Conservation (phyloP, 202 grass and related monocot genomes). For the Elaeis oleifera region DNA sequence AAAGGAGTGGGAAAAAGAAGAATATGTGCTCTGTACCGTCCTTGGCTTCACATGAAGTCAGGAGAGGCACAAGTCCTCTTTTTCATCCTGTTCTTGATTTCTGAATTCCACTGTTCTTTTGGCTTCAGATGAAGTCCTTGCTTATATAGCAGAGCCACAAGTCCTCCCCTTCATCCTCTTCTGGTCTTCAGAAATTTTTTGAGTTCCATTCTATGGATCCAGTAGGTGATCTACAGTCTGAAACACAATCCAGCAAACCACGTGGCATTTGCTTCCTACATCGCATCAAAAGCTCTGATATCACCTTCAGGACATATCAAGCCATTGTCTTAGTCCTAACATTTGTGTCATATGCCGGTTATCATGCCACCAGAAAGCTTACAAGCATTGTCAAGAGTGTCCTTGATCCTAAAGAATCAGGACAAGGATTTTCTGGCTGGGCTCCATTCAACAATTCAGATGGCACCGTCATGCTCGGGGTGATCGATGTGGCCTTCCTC, state of each 20-base stretch:
- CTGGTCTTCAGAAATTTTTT: too few relatives aligned
- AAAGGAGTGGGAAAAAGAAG: too few relatives aligned
- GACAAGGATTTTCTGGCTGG: constrained; percentile 34
- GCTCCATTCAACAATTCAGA: constrained; percentile 51
- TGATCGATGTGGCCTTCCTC: constrained; percentile 72
- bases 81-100: too few relatives aligned
- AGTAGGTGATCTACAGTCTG: too few relatives aligned
- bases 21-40: too few relatives aligned
- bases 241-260: neutral
- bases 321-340: constrained; percentile 64
- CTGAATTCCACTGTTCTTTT: too few relatives aligned
- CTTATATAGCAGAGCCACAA: too few relatives aligned
- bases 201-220: too few relatives aligned
- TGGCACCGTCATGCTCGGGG: constrained; percentile 52
- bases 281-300: neutral
- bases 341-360: constrained; percentile 67
- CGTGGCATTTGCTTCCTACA: constrained; percentile 20
- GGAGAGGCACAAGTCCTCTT: too few relatives aligned
- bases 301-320: constrained; percentile 35
- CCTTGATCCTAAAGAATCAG: constrained; percentile 38
- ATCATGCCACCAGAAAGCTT: constrained; percentile 68
- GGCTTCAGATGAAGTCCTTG: too few relatives aligned
- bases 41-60: too few relatives aligned
- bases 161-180: too few relatives aligned
- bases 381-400: constrained; percentile 75